Base-by-base conservation (phyloP, 805 yeast genomes). In the Jamesozyma rosinii region DNA sequence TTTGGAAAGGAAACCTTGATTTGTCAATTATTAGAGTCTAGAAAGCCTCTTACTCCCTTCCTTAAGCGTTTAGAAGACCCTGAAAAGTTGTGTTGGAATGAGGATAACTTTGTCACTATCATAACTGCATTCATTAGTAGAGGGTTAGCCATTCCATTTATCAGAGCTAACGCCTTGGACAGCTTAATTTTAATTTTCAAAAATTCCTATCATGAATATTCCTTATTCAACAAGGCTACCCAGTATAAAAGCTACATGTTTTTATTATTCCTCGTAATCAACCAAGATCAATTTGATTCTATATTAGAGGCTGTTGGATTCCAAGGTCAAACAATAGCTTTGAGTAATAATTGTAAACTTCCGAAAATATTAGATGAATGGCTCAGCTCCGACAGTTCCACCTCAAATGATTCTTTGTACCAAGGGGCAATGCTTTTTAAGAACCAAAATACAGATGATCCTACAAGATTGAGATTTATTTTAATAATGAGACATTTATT, bases 101-200 rank as follows among this genome's bases (percentile, higher is more conserved):
- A 56, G 27, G 64, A 64, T 2, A 79, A 75, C 52, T 71, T 81
- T 49, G 77, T 80, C 44, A 67, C 70, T 24, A 66, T 76, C 17
- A 55, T 81, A 30, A 57, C 76, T 26, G 65, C 67, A 36, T 53
- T 73, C 18, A 60, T 76, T 17, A 65, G 75, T 3, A 78, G 74
- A 53, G 90, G 89, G 0, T 58, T 81, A 34, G 71, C 74, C 31
- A 61, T 76, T 8, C 77, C 86, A 6, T 77, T 74, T 44, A 67
- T 80, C 18, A 74, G 72, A 44, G 71, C 69, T 9, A 63, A 69
- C 2, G 72, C 84, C 0, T 54, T 75, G 29, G 64, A 61, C 1
- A 66, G 75, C 20, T 53, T 81, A 50, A 66, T 65, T 39, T 53
- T 60, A 0, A 57, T 76, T 20, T 70, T 76, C 54, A 62, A 63